Base-by-base conservation (phyloP, 305 asterid species). In the Coffea humblotiana region DNA sequence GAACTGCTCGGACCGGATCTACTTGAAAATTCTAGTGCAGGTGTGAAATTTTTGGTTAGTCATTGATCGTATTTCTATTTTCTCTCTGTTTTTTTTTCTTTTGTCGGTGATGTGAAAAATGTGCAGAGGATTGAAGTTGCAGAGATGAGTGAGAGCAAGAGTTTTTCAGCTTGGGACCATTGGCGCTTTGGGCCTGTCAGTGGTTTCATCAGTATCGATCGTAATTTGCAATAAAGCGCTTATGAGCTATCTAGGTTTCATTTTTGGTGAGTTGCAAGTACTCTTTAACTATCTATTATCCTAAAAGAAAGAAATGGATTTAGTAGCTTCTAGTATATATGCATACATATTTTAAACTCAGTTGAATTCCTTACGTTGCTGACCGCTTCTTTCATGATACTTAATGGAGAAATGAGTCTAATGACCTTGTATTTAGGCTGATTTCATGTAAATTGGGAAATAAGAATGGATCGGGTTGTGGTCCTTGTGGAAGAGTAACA, bases 211-310 rank as follows among this genome's bases (percentile, higher is more conserved):
- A 35, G 97, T 94, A 67, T 93, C 98, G 21, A 93, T 94, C 35
- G 98, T 93, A 85, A 94, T 94, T 71, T 94, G 97, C 74, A 94
- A 94, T 77, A 94, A 94, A 82, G 94, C 97, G 81, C 97, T 94
- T 63, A 93, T 93, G 97, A 94, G 97, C 89, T 77, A 88, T 71
- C 81, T 94, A 73, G 91, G 94, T 85, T 93, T 94, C 83, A 93
- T 84, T 78, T 94, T 94, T 51, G 97, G 98, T 92, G 86, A 90
- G 90, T 83, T 52, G 2, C 58, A 2, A 9, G 0, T 52, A 2
- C 58, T 52, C 12, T 16, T 15, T 52, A 52, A 52, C 58, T 52
- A 13, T 52, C 52, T 48, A 12, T 8, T 48, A 48, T 48, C 5
- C 43, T 40, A 40, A 40, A 40, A 40, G n/a, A n/a, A 37, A 2